Conservation (phyloP, 441 rosid genomes). For the Rhodomyrtus psidioides region DNA sequence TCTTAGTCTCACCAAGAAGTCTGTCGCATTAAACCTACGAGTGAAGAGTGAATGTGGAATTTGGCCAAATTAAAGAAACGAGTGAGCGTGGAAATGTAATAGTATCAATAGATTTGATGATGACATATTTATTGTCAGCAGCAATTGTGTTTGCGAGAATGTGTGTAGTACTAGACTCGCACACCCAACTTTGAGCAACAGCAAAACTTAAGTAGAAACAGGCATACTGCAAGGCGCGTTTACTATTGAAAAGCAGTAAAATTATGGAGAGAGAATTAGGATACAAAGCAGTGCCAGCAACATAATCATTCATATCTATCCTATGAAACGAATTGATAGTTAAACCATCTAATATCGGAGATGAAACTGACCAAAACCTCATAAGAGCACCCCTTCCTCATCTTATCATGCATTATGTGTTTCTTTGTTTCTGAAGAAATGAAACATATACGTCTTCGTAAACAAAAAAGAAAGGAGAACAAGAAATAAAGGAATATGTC, state of each 20-base stretch:
- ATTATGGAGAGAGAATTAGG: not conserved
- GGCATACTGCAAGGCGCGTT: not conserved
- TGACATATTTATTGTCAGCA: not conserved
- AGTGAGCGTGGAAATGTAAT: not conserved
- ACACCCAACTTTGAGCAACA: not conserved
- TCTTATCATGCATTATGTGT: not conserved
- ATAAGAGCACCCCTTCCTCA: not conserved
- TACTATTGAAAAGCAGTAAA: not conserved
- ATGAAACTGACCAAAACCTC: not conserved
- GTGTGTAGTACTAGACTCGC: not conserved
- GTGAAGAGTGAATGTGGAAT: slow-evolving; percentile 21
- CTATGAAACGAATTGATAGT: not conserved
- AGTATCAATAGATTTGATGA: not conserved
- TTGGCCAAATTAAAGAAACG: not conserved
- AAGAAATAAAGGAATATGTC: not conserved
- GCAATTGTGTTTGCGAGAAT: not conserved
- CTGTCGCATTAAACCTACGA: slow-evolving; percentile 86
- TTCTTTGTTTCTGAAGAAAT: not conserved
- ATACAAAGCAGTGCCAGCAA: not conserved
- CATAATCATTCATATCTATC: not conserved
- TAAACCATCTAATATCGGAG: not conserved
- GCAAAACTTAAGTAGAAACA: not conserved
- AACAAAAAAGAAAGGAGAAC: not conserved
- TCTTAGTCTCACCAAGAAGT: slow-evolving; percentile 72
- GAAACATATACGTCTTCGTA: not conserved